Evolutionary conservation across 805 yeast species (phyloP).

Genomic region (Kluyveromyces starmeri): DNA sequence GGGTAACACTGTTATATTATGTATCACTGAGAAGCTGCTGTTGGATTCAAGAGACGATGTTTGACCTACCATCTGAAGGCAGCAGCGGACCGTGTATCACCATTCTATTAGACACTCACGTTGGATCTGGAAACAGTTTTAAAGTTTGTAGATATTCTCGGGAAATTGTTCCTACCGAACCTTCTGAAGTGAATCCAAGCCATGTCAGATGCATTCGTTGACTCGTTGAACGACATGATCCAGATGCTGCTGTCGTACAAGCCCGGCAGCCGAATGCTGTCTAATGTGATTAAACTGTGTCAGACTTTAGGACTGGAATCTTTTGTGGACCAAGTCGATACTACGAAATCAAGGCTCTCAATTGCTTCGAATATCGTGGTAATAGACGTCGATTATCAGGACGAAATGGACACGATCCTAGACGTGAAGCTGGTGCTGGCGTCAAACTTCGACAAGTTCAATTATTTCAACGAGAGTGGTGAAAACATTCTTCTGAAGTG

Average conservation of each 20-base stretch:
- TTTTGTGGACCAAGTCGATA: slow-evolving; percentile 25
- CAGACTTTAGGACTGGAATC: slow-evolving; percentile 29
- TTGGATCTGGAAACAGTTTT: too few species aligned
- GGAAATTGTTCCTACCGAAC: too few species aligned
- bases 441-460: slow-evolving; percentile 30
- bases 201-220: slow-evolving; percentile 24
- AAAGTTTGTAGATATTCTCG: too few species aligned
- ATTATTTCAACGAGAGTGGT: slow-evolving; percentile 22
- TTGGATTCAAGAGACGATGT: too few species aligned
- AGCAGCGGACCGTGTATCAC: too few species aligned
- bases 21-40: too few species aligned
- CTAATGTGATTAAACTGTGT: slow-evolving; percentile 27
- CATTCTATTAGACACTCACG: too few species aligned
- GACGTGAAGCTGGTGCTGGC: slow-evolving; percentile 31
- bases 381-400: slow-evolving; percentile 29
- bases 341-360: slow-evolving; percentile 23
- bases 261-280: slow-evolving; percentile 26
- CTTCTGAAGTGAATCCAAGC: too few species aligned
- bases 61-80: too few species aligned
- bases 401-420: slow-evolving; percentile 17
- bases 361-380: slow-evolving; percentile 31
- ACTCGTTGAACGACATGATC: slow-evolving; percentile 23
- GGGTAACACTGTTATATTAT: too few species aligned
- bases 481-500: slow-evolving; percentile 26
- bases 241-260: slow-evolving; percentile 25